A percentile compares a stretch with the other conserved stretches of the same genome.
Conservation (phyloP, 2,329 filamentous ascomycete genomes). For the Trichoderma sp. region DNA sequence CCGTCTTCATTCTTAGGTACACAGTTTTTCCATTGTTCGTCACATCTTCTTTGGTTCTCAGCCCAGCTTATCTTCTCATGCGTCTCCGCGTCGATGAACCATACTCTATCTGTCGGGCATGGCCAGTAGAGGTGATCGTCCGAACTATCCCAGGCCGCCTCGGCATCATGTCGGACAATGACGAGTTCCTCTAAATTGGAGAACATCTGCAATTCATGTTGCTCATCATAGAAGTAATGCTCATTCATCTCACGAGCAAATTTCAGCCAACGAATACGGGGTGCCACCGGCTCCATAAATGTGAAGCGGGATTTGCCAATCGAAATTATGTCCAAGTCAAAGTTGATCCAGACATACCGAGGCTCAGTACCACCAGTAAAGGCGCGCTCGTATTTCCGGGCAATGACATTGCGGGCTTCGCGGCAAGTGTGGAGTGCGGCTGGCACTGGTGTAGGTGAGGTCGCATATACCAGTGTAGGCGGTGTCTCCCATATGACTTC, state of each 20-base stretch:
- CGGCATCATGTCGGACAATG: neutral
- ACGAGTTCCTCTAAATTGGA: neutral
- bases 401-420: neutral
- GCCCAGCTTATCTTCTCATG: no score
- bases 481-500: neutral
- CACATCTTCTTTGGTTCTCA: no score
- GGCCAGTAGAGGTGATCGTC: neutral
- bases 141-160: neutral
- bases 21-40: no score
- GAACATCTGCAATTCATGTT: no score
- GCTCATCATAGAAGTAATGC: neutral
- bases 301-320: neutral
- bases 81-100: neutral
- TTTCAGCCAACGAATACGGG: neutral
- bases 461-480: neutral
- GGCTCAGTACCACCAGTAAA: neutral
- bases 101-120: neutral
- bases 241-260: neutral
- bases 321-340: neutral
- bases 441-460: neutral
- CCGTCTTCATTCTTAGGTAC: no score
- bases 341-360: neutral
- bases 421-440: neutral
- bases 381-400: neutral
- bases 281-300: neutral